Conservation (phyloP, 192 early-diverging fungal species). For the Linnemannia elongata region DNA sequence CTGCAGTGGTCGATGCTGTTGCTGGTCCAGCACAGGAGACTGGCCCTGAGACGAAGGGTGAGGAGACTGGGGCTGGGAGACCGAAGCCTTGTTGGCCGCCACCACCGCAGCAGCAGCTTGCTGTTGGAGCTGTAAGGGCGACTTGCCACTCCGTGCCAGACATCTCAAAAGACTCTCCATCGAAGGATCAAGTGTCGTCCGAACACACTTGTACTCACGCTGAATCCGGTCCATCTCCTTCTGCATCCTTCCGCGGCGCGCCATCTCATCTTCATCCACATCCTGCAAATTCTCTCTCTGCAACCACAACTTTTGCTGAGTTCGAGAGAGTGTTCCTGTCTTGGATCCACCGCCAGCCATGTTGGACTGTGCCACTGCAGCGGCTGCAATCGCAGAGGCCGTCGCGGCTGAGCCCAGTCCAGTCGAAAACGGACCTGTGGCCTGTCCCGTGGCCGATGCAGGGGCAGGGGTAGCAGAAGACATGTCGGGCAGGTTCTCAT, state of each 20-base stretch:
- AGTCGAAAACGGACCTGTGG: neutral
- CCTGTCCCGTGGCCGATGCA: neutral
- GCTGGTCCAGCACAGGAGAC: slow-evolving; percentile 18
- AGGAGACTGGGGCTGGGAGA: neutral
- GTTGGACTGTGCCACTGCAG: slow-evolving; percentile 47
- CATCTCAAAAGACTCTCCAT: slow-evolving; percentile 44
- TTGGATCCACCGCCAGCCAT: slow-evolving; percentile 36
- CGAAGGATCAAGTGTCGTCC: slow-evolving; percentile 33
- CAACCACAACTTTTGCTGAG: slow-evolving; percentile 52
- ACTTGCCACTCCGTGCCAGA: slow-evolving; percentile 31
- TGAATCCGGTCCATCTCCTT: slow-evolving; percentile 53
- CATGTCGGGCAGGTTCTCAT: slow-evolving; percentile 25
- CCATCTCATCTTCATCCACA: slow-evolving; percentile 54
- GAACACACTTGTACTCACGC: slow-evolving; percentile 49
- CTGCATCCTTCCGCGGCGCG: slow-evolving; percentile 36
- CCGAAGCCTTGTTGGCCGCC: neutral
- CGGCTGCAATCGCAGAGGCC: slow-evolving; percentile 43
- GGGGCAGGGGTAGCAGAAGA: neutral
- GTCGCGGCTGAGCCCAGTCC: neutral
- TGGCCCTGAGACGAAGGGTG: neutral
- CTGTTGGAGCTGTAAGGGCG: slow-evolving; percentile 27
- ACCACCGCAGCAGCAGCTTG: slow-evolving; percentile 6
- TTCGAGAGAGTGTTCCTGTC: slow-evolving; percentile 43
- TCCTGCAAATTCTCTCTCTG: slow-evolving; percentile 51
- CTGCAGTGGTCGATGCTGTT: slow-evolving; percentile 19